A percentile compares a stretch with the other conserved stretches of the same genome.
phyloP scores from a whole-genome alignment of 2,329 filamentous ascomycete species.

The Colletotrichum sp. region DNA sequence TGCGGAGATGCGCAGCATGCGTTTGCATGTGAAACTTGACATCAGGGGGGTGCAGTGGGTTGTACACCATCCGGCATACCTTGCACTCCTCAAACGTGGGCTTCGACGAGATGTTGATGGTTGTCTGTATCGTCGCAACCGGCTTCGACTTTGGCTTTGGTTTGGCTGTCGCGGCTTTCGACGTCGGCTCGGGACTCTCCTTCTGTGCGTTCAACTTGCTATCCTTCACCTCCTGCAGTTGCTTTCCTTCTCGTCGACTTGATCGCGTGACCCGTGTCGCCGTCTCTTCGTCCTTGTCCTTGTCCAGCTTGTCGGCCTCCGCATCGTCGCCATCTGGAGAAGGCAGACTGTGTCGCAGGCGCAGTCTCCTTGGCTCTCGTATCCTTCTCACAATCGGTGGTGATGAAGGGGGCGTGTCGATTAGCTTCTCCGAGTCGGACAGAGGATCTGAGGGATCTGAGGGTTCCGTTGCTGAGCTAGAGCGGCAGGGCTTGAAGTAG shows the following conservation, averaged over 20 bases:
- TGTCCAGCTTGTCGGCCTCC: background rate
- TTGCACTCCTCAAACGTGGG: constrained; percentile 49
- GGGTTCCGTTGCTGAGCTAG: constrained; percentile 2
- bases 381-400: constrained; percentile 8
- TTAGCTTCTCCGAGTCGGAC: constrained; percentile 15
- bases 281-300: background rate
- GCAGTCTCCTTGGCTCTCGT: constrained; percentile 20
- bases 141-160: constrained; percentile 15
- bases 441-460: constrained; percentile 16
- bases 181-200: background rate
- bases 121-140: constrained; percentile 40
- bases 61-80: constrained; percentile 47
- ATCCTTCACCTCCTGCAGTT: background rate
- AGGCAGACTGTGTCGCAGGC: constrained; percentile 7
- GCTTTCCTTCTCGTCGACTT: background rate
- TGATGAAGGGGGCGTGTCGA: constrained; percentile 27
- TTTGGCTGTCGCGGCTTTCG: background rate
- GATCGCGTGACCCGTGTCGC: background rate
- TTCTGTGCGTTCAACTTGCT: background rate
- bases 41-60: constrained; percentile 47
- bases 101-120: constrained; percentile 46
- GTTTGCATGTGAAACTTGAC: constrained; percentile 46
- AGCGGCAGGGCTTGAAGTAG: constrained; percentile 41
- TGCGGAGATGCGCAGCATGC: constrained; percentile 26
- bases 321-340: background rate